Base-by-base conservation (phyloP, 1,284 basidiomycete species). In the Sanghuangporus sanghuang region DNA sequence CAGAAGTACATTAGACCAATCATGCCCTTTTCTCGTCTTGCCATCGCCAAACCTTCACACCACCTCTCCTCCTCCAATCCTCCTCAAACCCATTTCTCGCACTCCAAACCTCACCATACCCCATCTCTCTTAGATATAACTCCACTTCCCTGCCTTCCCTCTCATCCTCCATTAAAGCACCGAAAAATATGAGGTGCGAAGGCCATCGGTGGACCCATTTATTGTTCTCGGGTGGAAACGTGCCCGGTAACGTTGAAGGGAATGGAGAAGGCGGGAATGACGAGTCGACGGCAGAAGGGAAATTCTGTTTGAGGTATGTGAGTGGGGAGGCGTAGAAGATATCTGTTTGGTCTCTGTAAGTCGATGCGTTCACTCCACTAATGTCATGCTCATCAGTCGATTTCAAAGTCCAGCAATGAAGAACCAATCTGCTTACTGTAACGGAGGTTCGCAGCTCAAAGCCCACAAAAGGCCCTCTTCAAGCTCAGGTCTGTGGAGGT, bases 391-490 rank as follows among this genome's bases (percentile, higher is more conserved):
- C 53, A 61, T 53, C 16, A 35, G 11, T 53, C 40, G 40, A 42
- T 12, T 8, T n/a, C n/a, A n/a, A n/a, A n/a, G n/a, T n/a, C n/a
- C n/a, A n/a, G n/a, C n/a, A n/a, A n/a, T n/a, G n/a, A n/a, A n/a
- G n/a, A n/a, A n/a, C n/a, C n/a, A n/a, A n/a, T n/a, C n/a, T n/a
- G n/a, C n/a, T n/a, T n/a, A n/a, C 92, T 81, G 75, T 1, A 95
- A 73, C 0, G 95, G 95, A 1, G 96, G 96, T 70, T 97, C 95
- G 71, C 96, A 98, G 3, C 92, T 90, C 35, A 98, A 72, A 52
- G 90, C 86, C 94, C 95, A 98, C 67, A 90, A 74, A 61, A 75
- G 73, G 23, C 82, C 84, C 44, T n/a, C 7, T 46, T 16, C 44
- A 9, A 89, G 78, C 46, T 87, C 79, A 12, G 79, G 75, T 38